A percentile compares a stretch with the other conserved stretches of the same genome.
These are phyloP conservation scores for Artemisia argyi DNA, from an alignment of 129 eudicot genomes.

Conservation along the genomic window DNA sequence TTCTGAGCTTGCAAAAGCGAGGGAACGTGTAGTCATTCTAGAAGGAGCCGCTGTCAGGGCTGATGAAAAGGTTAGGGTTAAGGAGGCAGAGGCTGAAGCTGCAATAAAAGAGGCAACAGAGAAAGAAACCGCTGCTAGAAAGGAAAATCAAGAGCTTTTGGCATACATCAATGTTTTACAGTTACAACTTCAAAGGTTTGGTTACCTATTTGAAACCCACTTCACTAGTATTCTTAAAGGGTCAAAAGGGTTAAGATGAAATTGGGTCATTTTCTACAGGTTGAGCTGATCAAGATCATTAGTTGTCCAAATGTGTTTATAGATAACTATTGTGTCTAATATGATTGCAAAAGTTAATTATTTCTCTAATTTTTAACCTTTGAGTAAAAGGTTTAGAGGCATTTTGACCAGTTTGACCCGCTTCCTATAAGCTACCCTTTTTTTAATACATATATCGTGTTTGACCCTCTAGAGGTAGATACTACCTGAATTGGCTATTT, in stretches of 20 bases:
- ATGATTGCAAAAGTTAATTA: not conserved
- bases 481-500: no score
- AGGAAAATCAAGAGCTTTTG: slow-evolving; percentile 88
- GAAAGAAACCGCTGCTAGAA: slow-evolving; percentile 61
- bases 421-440: not conserved
- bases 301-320: not conserved
- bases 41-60: slow-evolving; percentile 96
- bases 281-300: not conserved
- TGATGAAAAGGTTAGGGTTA: slow-evolving; percentile 86
- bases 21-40: slow-evolving; percentile 82
- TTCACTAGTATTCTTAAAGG: not conserved
- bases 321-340: not conserved
- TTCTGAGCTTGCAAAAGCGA: slow-evolving; percentile 92
- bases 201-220: slow-evolving; percentile 8
- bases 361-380: not conserved
- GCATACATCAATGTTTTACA: slow-evolving; percentile 73
- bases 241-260: not conserved
- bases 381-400: not conserved
- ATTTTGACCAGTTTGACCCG: not conserved
- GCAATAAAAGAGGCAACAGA: slow-evolving; percentile 72
- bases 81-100: slow-evolving; percentile 75
- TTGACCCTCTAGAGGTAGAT: no score
- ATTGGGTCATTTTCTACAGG: not conserved
- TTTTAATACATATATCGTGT: no score
- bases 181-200: slow-evolving; percentile 74